These are phyloP conservation scores for Misopates orontium DNA, from an alignment of 257 asterid species.

Conservation along the genomic window DNA sequence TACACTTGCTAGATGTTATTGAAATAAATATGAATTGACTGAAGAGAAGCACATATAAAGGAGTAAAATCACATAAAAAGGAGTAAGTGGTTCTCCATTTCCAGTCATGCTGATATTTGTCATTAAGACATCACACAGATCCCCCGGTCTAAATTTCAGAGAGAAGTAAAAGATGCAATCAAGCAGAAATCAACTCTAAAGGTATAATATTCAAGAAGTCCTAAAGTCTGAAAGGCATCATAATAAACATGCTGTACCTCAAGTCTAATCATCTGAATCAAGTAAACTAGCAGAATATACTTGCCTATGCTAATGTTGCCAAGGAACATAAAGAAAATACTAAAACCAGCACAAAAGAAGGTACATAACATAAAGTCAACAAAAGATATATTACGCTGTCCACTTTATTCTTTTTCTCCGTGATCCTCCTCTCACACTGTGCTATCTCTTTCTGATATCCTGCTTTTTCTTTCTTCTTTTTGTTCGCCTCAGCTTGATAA, in stretches of 20 bases:
- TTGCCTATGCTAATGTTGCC: constrained; percentile 9
- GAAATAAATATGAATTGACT: too few species aligned
- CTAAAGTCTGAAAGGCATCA: too few species aligned
- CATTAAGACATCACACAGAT: neutral
- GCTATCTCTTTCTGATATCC: constrained; percentile 80
- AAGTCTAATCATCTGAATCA: constrained; percentile 17
- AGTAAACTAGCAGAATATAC: constrained; percentile 17
- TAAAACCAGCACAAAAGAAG: constrained; percentile 5
- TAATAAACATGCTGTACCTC: constrained; percentile 15
- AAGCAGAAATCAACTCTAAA: neutral
- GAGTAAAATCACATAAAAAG: neutral
- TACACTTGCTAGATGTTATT: too few species aligned
- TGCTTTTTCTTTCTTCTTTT: constrained; percentile 74
- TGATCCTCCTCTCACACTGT: constrained; percentile 65
- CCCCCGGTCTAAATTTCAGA: neutral
- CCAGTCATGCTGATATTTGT: neutral
- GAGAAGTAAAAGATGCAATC: neutral
- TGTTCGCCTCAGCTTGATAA: constrained; percentile 68
- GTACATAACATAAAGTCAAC: neutral
- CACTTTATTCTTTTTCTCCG: constrained; percentile 70
- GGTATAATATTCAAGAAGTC: too few species aligned
- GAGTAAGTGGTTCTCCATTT: neutral
- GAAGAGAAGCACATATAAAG: neutral
- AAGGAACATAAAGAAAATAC: constrained; percentile 15
- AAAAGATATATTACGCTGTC: constrained; percentile 63